A percentile compares a stretch with the other conserved stretches of the same genome.
phyloP scores from a whole-genome alignment of 2,329 filamentous ascomycete genomes.

The Trichocomaceae sp. region DNA sequence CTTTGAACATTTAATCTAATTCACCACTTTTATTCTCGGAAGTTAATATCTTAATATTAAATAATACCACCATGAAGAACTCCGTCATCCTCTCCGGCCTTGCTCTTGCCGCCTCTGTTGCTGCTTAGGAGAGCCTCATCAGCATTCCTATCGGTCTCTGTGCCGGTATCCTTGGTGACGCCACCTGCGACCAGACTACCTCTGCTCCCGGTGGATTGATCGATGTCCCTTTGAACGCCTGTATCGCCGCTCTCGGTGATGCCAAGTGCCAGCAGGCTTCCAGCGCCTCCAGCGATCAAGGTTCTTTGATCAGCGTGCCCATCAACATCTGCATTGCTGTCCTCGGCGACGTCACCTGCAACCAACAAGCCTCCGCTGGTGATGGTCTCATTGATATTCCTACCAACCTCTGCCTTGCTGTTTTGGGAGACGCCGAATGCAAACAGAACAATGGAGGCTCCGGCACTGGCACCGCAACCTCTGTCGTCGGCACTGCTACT shows the following conservation, averaged over 20 bases:
- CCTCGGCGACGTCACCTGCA: conserved; percentile 22
- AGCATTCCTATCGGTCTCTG: conserved; percentile 22
- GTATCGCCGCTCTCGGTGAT: conserved; percentile 20
- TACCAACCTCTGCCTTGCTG: conserved; percentile 23
- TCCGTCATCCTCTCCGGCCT: conserved; percentile 20
- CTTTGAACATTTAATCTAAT: too few species aligned
- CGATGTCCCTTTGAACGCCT: conserved; percentile 20
- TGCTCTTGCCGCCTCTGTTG: conserved; percentile 20
- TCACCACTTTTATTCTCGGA: too few species aligned
- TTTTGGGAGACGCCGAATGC: conserved; percentile 23
- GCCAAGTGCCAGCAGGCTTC: conserved; percentile 22
- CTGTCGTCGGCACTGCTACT: background rate
- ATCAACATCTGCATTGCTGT: conserved; percentile 25
- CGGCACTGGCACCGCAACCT: background rate
- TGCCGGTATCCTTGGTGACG: conserved; percentile 20
- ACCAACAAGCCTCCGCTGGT: conserved; percentile 16
- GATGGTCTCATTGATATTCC: conserved; percentile 23
- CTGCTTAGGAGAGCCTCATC: conserved; percentile 16
- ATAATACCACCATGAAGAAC: conserved; percentile 13
- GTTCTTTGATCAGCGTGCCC: conserved; percentile 22
- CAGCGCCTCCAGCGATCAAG: conserved; percentile 8
- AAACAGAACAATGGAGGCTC: conserved; percentile 9
- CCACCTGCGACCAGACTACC: conserved; percentile 19
- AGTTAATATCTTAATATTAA: too few species aligned
- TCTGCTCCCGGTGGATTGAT: conserved; percentile 17